These are phyloP conservation scores for Houttuynia cordata DNA, from an alignment of 164 flowering plant genomes.

Conservation along the genomic window DNA sequence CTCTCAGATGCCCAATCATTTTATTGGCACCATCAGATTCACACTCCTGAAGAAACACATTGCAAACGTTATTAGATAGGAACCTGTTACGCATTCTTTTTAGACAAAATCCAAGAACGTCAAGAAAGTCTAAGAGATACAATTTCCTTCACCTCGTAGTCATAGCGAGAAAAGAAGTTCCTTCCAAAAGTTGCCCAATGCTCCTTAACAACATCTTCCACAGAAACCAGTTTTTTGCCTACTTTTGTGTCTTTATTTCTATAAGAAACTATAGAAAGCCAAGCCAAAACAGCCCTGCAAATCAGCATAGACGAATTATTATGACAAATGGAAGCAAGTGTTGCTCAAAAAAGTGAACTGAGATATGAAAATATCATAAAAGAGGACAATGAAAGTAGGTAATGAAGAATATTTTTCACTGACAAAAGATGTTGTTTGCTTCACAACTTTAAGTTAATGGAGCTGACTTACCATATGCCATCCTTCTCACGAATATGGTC, in stretches of 20 bases:
- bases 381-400: not conserved
- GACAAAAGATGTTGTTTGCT: not conserved
- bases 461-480: slow-evolving; percentile 99
- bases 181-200: slow-evolving; percentile 97
- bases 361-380: not conserved
- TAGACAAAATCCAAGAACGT: not conserved
- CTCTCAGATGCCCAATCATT: slow-evolving; percentile 80
- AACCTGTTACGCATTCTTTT: not conserved
- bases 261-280: slow-evolving; percentile 90
- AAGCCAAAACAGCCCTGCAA: slow-evolving; percentile 92
- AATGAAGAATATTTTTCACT: not conserved
- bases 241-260: slow-evolving; percentile 74
- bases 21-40: slow-evolving; percentile 94
- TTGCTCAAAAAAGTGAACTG: too few relatives aligned
- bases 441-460: too few relatives aligned
- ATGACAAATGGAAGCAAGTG: not conserved
- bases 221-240: slow-evolving; percentile 80
- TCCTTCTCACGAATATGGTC: slow-evolving; percentile 99
- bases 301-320: not conserved
- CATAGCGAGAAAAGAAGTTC: slow-evolving; percentile 96
- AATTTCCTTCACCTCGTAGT: slow-evolving; percentile 61
- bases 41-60: slow-evolving; percentile 56
- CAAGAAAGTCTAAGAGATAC: not conserved
- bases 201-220: slow-evolving; percentile 74
- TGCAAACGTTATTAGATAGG: not conserved